A percentile compares a stretch with the other conserved stretches of the same genome.
phyloP scores from a whole-genome alignment of 257 asterid species.

The Solanum chilense region DNA sequence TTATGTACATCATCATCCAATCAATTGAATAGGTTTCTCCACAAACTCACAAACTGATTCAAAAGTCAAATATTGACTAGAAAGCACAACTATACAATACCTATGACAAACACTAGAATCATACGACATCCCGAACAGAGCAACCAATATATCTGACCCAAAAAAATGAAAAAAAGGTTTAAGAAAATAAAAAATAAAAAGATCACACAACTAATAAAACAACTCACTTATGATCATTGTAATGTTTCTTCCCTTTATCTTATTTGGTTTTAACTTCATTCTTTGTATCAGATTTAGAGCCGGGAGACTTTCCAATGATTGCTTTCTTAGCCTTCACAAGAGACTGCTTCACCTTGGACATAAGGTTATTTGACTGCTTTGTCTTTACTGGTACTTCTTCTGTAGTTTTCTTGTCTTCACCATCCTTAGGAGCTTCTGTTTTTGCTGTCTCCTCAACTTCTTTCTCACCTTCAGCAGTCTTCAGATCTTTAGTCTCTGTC shows the following conservation, averaged over 20 bases:
- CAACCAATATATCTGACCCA: neutral
- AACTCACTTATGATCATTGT: conserved; percentile 6
- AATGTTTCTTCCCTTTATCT: neutral
- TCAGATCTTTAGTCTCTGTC: conserved; percentile 11
- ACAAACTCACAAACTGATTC: conserved; percentile 34
- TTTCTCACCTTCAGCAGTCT: conserved; percentile 18
- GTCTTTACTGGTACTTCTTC: conserved; percentile 43
- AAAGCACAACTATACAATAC: conserved; percentile 12
- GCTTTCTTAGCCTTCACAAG: conserved; percentile 91
- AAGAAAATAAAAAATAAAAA: conserved; percentile 10
- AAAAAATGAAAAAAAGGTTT: conserved; percentile 18
- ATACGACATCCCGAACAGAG: neutral
- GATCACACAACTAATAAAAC: conserved; percentile 29
- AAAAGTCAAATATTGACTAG: conserved; percentile 18
- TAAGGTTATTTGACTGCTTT: conserved; percentile 49
- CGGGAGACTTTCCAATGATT: conserved; percentile 64
- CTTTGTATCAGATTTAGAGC: conserved; percentile 42
- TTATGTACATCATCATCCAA: conserved; percentile 30
- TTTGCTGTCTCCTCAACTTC: conserved; percentile 10
- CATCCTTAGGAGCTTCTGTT: conserved; percentile 14
- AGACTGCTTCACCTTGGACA: conserved; percentile 77
- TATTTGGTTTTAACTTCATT: conserved; percentile 31
- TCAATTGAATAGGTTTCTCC: conserved; percentile 24
- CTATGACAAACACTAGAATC: conserved; percentile 7
- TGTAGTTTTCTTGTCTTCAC: conserved; percentile 19